phyloP scores from a whole-genome alignment of 2,329 filamentous ascomycete genomes.

The Ascochyta rabiei region DNA sequence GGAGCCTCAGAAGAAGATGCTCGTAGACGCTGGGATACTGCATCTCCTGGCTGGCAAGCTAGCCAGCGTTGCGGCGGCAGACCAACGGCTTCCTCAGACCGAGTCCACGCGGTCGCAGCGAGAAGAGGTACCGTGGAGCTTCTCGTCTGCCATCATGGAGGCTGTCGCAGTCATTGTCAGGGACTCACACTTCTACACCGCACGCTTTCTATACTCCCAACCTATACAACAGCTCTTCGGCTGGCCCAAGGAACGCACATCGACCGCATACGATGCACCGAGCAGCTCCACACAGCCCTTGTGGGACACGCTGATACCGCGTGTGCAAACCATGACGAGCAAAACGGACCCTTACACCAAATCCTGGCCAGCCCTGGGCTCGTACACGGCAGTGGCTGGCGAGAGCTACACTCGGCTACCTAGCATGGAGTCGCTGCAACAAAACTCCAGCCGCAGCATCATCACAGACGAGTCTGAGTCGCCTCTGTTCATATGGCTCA shows the following conservation, averaged over 20 bases:
- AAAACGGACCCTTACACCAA: slow-evolving; percentile 50
- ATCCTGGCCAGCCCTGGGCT: slow-evolving; percentile 52
- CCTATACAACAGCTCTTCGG: slow-evolving; percentile 44
- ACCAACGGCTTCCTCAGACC: slow-evolving; percentile 28
- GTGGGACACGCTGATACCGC: slow-evolving; percentile 47
- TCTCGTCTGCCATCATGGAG: slow-evolving; percentile 73
- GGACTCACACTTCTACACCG: slow-evolving; percentile 78
- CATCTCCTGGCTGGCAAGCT: slow-evolving; percentile 78
- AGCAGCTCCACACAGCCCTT: slow-evolving; percentile 23
- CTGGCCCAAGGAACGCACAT: slow-evolving; percentile 34
- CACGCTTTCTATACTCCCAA: slow-evolving; percentile 60
- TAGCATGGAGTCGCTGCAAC: slow-evolving; percentile 41
- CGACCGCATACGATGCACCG: slow-evolving; percentile 26
- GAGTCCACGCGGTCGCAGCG: slow-evolving; percentile 23
- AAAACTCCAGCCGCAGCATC: slow-evolving; percentile 35
- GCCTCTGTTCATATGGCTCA: slow-evolving; percentile 56
- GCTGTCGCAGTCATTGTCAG: slow-evolving; percentile 78
- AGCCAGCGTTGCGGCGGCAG: slow-evolving; percentile 49
- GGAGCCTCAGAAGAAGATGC: slow-evolving; percentile 71
- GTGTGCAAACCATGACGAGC: slow-evolving; percentile 46
- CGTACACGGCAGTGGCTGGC: slow-evolving; percentile 34
- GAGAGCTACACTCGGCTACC: slow-evolving; percentile 41
- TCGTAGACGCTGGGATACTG: slow-evolving; percentile 75
- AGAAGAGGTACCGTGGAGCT: slow-evolving; percentile 54
- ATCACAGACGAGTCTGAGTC: slow-evolving; percentile 53